A percentile compares a stretch with the other conserved stretches of the same genome.
These are phyloP conservation scores for Echinochloa phyllopogon DNA, from an alignment of 176 grass and related monocot species.

Conservation along the genomic window DNA sequence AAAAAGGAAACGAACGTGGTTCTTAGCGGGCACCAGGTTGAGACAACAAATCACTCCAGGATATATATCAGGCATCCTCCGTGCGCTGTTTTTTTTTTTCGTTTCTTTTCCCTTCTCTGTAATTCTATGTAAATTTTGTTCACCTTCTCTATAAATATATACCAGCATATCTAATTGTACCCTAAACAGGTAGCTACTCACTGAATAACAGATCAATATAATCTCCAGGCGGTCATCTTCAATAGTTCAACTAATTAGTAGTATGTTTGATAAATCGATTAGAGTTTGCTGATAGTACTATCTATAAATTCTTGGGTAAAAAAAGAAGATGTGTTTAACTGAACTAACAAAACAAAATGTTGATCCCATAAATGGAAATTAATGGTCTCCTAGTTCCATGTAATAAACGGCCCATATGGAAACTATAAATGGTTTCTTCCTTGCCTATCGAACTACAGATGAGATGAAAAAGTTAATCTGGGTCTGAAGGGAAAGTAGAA, in stretches of 20 bases:
- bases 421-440: neutral
- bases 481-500: neutral
- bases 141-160: too few relatives aligned
- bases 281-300: neutral
- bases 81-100: too few relatives aligned
- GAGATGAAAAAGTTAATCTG: neutral
- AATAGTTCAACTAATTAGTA: neutral
- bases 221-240: neutral
- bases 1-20: neutral
- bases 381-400: neutral
- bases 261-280: neutral
- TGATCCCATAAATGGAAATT: neutral
- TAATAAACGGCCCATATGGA: neutral
- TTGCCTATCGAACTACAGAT: neutral
- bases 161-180: neutral
- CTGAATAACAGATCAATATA: neutral
- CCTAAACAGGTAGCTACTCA: neutral
- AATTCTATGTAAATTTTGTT: too few relatives aligned
- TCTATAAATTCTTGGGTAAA: neutral
- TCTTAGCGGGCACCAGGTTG: too few relatives aligned
- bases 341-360: neutral
- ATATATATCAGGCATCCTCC: too few relatives aligned
- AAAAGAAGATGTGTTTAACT: neutral
- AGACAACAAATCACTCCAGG: too few relatives aligned
- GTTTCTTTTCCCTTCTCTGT: too few relatives aligned